phyloP scores from a whole-genome alignment of 1,139 yeast genomes.

The Blastobotrys malaysiensis region DNA sequence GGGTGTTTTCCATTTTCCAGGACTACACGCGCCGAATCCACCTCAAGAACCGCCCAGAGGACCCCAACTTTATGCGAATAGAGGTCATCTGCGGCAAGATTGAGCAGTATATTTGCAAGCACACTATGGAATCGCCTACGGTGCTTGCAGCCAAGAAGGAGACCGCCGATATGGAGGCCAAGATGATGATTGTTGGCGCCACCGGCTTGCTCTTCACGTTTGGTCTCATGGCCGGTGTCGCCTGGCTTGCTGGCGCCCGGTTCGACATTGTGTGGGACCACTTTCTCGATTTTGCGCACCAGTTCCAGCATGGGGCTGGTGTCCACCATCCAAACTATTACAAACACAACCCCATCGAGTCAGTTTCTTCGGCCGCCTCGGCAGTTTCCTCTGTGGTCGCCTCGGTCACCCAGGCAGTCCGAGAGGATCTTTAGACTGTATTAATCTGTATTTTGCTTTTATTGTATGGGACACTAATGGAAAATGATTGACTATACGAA shows the following conservation, averaged over 20 bases:
- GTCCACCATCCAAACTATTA: constrained; percentile 8
- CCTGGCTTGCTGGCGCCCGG: constrained; percentile 27
- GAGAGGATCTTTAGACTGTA: not conserved
- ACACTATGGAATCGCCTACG: constrained; percentile 18
- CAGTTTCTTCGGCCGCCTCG: not conserved
- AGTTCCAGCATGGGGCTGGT: constrained; percentile 9
- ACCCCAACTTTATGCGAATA: constrained; percentile 80
- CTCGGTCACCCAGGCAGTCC: not conserved
- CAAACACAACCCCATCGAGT: not conserved
- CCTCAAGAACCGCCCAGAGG: constrained; percentile 68
- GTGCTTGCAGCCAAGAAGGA: constrained; percentile 15
- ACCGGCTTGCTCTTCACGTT: constrained; percentile 20
- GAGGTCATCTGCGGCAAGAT: constrained; percentile 84
- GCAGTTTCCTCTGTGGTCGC: not conserved
- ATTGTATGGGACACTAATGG: not conserved
- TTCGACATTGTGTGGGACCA: constrained; percentile 23
- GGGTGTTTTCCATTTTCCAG: constrained; percentile 71
- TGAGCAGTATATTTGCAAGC: constrained; percentile 71
- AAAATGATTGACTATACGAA: not conserved
- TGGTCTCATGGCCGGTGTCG: constrained; percentile 24
- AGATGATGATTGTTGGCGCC: constrained; percentile 19
- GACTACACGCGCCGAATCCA: constrained; percentile 71
- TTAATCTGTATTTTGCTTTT: not conserved
- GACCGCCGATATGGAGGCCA: constrained; percentile 16
- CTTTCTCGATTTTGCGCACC: constrained; percentile 12